These are phyloP conservation scores for Boechera stricta DNA, from an alignment of 345 rosid genomes.

Conservation along the genomic window DNA sequence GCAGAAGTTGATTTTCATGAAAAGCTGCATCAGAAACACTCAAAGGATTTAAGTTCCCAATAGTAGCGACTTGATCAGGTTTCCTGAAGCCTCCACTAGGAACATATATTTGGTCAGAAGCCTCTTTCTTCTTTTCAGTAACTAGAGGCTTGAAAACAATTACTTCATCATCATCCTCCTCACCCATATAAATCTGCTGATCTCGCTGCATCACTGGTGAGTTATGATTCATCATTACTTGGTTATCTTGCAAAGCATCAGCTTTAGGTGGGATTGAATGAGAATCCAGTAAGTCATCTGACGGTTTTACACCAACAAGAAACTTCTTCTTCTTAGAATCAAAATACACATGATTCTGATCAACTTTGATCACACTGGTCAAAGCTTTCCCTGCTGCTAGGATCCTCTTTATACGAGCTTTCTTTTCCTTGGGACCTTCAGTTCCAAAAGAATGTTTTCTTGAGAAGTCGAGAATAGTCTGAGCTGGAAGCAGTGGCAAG, in stretches of 20 bases:
- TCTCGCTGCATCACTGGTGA: slow-evolving; percentile 47
- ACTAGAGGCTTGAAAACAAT: slow-evolving; percentile 89
- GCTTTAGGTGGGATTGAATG: slow-evolving; percentile 43
- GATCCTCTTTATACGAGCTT: slow-evolving; percentile 73
- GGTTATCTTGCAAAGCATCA: slow-evolving; percentile 47
- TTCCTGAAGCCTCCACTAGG: slow-evolving; percentile 56
- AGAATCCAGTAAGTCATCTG: slow-evolving; percentile 48
- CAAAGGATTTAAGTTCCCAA: slow-evolving; percentile 50
- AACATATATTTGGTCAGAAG: slow-evolving; percentile 47
- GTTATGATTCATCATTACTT: slow-evolving; percentile 42
- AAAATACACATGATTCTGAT: slow-evolving; percentile 63
- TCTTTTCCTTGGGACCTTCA: slow-evolving; percentile 70
- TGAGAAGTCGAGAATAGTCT: slow-evolving; percentile 82
- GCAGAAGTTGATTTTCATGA: slow-evolving; percentile 52
- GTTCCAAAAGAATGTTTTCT: slow-evolving; percentile 68
- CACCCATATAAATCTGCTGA: slow-evolving; percentile 54
- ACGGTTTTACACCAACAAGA: slow-evolving; percentile 66
- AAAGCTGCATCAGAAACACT: slow-evolving; percentile 50
- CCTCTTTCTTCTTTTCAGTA: slow-evolving; percentile 63
- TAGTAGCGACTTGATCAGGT: slow-evolving; percentile 49
- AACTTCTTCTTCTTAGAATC: slow-evolving; percentile 79
- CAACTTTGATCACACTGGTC: slow-evolving; percentile 61
- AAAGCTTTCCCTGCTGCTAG: slow-evolving; percentile 88
- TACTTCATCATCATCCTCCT: slow-evolving; percentile 84
- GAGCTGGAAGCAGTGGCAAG: slow-evolving; percentile 85